Evolutionary conservation across 306 rosid genomes (phyloP).

Genomic region (Citrullus colocynthis): DNA sequence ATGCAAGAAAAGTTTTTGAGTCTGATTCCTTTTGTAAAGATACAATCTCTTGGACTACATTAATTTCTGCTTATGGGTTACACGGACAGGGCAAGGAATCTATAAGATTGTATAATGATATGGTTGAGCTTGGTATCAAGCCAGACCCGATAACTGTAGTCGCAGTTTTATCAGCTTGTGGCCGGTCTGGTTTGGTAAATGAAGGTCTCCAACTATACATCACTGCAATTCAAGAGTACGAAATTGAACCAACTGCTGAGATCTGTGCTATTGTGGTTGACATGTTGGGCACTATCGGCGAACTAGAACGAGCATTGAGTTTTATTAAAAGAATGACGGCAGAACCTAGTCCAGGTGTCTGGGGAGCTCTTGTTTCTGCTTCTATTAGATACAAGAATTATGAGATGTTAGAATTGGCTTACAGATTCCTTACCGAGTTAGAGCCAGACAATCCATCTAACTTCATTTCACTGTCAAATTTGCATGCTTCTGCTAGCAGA

Average conservation of each 20-base stretch:
- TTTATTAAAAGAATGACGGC: slow-evolving; percentile 48
- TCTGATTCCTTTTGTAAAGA: slow-evolving; percentile 33
- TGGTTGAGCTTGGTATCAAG: slow-evolving; percentile 43
- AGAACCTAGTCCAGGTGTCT: slow-evolving; percentile 55
- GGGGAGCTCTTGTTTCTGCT: slow-evolving; percentile 69
- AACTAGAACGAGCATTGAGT: slow-evolving; percentile 44
- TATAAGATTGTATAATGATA: slow-evolving; percentile 30
- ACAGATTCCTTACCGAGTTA: slow-evolving; percentile 35
- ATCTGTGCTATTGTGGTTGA: slow-evolving; percentile 71
- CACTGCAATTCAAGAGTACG: slow-evolving; percentile 20
- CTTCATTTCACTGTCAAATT: slow-evolving; percentile 57
- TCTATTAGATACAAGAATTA: slow-evolving; percentile 46
- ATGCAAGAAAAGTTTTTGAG: slow-evolving; percentile 43
- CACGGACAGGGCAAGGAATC: slow-evolving; percentile 72
- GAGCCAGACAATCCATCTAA: slow-evolving; percentile 74
- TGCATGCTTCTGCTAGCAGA: slow-evolving; percentile 43
- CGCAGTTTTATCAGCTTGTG: slow-evolving; percentile 64
- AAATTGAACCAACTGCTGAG: slow-evolving; percentile 53
- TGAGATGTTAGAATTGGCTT: slow-evolving; percentile 47
- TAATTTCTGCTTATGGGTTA: slow-evolving; percentile 65
- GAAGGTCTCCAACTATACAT: slow-evolving; percentile 55
- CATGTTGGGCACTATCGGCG: slow-evolving; percentile 54
- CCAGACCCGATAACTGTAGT: slow-evolving; percentile 65
- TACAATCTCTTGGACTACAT: slow-evolving; percentile 61
- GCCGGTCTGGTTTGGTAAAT: slow-evolving; percentile 53